phyloP scores from a whole-genome alignment of 805 yeast species.

The Candida berthetii region DNA sequence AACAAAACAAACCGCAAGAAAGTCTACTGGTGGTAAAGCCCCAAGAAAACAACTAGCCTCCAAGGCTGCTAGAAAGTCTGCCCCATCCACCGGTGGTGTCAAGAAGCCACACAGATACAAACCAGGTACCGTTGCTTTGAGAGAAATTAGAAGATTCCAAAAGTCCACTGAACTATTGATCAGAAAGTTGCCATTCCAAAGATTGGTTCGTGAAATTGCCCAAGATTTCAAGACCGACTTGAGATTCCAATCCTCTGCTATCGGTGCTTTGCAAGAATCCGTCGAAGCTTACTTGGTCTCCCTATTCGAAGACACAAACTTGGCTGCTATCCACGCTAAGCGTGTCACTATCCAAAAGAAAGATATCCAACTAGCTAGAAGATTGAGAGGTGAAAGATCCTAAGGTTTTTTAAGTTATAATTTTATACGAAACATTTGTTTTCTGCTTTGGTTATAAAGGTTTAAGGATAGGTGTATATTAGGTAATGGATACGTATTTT shows the following conservation, averaged over 20 bases:
- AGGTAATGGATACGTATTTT: too few relatives aligned
- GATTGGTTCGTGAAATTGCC: constrained; percentile 94
- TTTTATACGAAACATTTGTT: too few relatives aligned
- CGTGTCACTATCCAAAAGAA: constrained; percentile 98
- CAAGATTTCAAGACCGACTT: constrained; percentile 89
- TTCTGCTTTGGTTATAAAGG: too few relatives aligned
- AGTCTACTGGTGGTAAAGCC: constrained; percentile 93
- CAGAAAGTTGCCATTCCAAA: constrained; percentile 95
- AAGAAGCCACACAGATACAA: constrained; percentile 94
- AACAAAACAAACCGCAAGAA: constrained; percentile 93
- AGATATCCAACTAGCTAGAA: constrained; percentile 96
- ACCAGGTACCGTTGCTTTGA: constrained; percentile 95
- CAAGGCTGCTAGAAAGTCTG: constrained; percentile 90
- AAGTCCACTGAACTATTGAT: constrained; percentile 91
- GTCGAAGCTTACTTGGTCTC: constrained; percentile 97
- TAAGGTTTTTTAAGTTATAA: constrained; percentile 23
- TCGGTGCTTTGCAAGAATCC: constrained; percentile 97
- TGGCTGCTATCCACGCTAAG: constrained; percentile 98
- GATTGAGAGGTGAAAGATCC: constrained; percentile 96
- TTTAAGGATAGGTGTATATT: too few relatives aligned
- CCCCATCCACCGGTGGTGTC: constrained; percentile 90
- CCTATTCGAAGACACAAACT: constrained; percentile 94
- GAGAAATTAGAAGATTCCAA: constrained; percentile 98
- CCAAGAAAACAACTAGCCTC: constrained; percentile 94
- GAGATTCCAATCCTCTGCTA: constrained; percentile 96